Evolutionary conservation across 768 basidiomycete genomes (phyloP), one percentile per base, ranked within the genome.

Genomic region (Lentinula sp.): DNA sequence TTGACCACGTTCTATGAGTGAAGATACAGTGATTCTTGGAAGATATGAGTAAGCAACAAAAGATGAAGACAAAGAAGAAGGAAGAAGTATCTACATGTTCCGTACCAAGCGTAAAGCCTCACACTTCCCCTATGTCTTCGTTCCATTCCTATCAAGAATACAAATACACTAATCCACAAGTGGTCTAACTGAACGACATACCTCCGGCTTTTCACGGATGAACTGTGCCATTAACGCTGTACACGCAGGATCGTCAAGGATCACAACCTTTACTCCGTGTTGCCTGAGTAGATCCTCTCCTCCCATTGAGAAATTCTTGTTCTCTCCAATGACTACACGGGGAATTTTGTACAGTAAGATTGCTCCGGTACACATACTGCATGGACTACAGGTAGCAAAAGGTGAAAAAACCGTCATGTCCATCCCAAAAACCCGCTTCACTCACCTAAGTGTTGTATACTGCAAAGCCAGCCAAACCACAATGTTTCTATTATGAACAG

Each of bases 241-340:
- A 69, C 86, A 85, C 28, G 78, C 77, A 5, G 73, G 64, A 55
- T 84, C 71, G 59, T 84, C 74, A 35, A 82, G 43, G 39, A 83
- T 76, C 45, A 79, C 63, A 31, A 84, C 76, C 62, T 89, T 80
- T 18, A 87, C 81, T 2, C 85, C 85, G 18, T 76, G 71, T 13
- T 67, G 69, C 40, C 73, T 76, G 15, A 89, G 74, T 18, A 86
- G 71, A 18, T 80, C 76, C 64, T 88, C 86, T 1, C 75, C 79
- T 8, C 83, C 84, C 15, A 78, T 62, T 46, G 45, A 46, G 65
- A 80, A 84, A 40, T 76, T 87, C 16, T 62, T 50, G 63, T 86
- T 85, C 68, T 88, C 86, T 16, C 85, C 86, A 51, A 88, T 82
- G 10, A 89, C 85, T 7, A 87, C 80, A 5, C 86, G 78, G 4